Evolutionary conservation across 768 basidiomycete species (phyloP).

Genomic region (Rhizopogon roseolus): DNA sequence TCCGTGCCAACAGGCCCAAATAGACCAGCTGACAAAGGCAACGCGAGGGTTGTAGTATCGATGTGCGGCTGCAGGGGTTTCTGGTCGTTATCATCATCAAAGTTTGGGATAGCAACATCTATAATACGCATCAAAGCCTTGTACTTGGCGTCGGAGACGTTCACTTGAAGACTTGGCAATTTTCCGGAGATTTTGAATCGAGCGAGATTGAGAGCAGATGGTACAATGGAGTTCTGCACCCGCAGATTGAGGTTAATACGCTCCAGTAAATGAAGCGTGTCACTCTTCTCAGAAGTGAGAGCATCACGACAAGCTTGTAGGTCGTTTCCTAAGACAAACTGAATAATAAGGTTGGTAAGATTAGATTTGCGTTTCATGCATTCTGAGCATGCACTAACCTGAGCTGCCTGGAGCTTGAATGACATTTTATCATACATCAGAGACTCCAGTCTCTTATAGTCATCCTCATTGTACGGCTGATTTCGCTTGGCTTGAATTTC

Average conservation of each 20-base stretch:
- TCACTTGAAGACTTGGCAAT: slow-evolving; percentile 82
- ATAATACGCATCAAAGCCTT: slow-evolving; percentile 89
- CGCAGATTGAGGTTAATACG: slow-evolving; percentile 86
- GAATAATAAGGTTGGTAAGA: slow-evolving; percentile 5
- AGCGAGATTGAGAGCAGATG: slow-evolving; percentile 73
- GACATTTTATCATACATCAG: slow-evolving; percentile 94
- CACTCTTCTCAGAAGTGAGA: slow-evolving; percentile 49
- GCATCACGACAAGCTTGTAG: slow-evolving; percentile 80
- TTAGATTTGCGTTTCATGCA: not conserved
- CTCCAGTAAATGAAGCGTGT: slow-evolving; percentile 84
- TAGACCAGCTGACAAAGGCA: slow-evolving; percentile 51
- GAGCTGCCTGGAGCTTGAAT: slow-evolving; percentile 80
- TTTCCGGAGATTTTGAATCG: slow-evolving; percentile 89
- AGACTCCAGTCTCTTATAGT: slow-evolving; percentile 80
- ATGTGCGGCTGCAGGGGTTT: slow-evolving; percentile 15
- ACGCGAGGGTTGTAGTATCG: slow-evolving; percentile 27
- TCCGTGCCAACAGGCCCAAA: slow-evolving; percentile 54
- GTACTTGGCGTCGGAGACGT: slow-evolving; percentile 88
- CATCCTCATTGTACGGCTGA: slow-evolving; percentile 80
- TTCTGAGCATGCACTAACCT: slow-evolving; percentile 46
- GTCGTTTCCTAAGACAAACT: slow-evolving; percentile 90
- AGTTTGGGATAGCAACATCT: slow-evolving; percentile 84
- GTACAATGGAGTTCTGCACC: slow-evolving; percentile 91
- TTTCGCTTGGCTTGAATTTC: slow-evolving; percentile 80
- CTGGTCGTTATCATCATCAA: slow-evolving; percentile 44